Evolutionary conservation across 352 stramenopile species (phyloP), one percentile per base, ranked within the genome.

Genomic region (Elongisporangium senticosum): DNA sequence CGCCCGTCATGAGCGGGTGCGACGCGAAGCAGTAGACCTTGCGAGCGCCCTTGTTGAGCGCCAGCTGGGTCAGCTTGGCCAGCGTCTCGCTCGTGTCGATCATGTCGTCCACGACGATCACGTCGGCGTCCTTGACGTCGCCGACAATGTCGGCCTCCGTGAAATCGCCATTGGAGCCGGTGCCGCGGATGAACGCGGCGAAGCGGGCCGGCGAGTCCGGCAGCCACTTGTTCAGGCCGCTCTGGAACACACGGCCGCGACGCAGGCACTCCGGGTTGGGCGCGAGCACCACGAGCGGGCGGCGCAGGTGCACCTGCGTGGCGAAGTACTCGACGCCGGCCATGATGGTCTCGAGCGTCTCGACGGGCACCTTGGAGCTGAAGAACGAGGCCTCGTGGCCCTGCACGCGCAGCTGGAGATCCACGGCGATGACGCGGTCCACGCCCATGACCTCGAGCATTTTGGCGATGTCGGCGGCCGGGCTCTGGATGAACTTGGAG

Each of bases 401-500:
- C 48, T 96, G 86, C 58, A 89, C 86, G 54, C 89, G 90, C 63
- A 95, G 78, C 70, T 98, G 89, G 17, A 98, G 67, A 65, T 98
- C 93, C 11, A 98, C 89, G 3, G 87, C 86, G 63, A 98, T 97
- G 49, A 98, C 87, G 54, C 86, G 86, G 67, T 98, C 93, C 23
- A 97, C 93, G 49, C 93, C 93, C 84, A 97, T 96, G 43, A 97
- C 91, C 67, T 97, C 86, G 22, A 98, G 72, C 88, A 98, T 97
- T 71, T 93, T 96, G 61, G 90, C 89, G 56, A 94, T 93, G 52
- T 95, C 84, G 47, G 83, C 82, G 48, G 87, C 89, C 19, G 86
- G 82, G 53, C 85, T 96, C 64, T 92, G 88, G 40, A 97, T 83
- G 62, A 96, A 97, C 69, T 96, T 93, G 62, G 88, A 96, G 71